Percentiles rank a stretch among this genome's conserved stretches.
phyloP scores from a whole-genome alignment of 169 alveolate genomes.

The Plasmodium coatneyi region DNA sequence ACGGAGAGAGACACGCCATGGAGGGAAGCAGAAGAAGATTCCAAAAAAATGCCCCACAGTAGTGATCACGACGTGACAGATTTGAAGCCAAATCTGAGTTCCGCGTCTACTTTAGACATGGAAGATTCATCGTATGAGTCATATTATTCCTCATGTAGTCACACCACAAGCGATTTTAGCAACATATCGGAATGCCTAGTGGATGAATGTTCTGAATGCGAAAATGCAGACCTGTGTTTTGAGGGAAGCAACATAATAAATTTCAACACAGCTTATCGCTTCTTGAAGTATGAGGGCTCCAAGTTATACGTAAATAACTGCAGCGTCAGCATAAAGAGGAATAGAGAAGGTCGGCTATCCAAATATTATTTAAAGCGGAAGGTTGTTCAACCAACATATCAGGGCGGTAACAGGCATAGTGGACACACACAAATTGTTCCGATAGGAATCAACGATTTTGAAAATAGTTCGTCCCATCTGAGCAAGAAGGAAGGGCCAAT shows the following conservation, averaged over 20 bases:
- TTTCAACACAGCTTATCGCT: constrained; percentile 23
- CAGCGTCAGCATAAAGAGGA: constrained; percentile 14
- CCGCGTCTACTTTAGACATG: background rate
- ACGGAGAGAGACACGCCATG: background rate
- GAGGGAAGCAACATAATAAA: constrained; percentile 22
- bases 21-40: background rate
- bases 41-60: background rate
- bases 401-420: background rate
- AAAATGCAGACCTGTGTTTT: background rate
- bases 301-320: constrained; percentile 19
- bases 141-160: constrained; percentile 2
- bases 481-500: background rate
- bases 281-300: constrained; percentile 35
- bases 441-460: constrained; percentile 31
- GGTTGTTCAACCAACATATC: too few species aligned
- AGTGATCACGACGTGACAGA: background rate
- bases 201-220: constrained; percentile 56
- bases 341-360: background rate
- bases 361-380: constrained; percentile 32
- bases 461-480: background rate
- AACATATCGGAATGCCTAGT: background rate
- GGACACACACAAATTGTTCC: constrained; percentile 20
- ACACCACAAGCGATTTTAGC: constrained; percentile 18
- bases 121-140: constrained; percentile 9
- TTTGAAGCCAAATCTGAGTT: background rate